These are phyloP conservation scores for Cladobotryum protrusum DNA, from an alignment of 2,329 filamentous ascomycete genomes.

Conservation along the genomic window DNA sequence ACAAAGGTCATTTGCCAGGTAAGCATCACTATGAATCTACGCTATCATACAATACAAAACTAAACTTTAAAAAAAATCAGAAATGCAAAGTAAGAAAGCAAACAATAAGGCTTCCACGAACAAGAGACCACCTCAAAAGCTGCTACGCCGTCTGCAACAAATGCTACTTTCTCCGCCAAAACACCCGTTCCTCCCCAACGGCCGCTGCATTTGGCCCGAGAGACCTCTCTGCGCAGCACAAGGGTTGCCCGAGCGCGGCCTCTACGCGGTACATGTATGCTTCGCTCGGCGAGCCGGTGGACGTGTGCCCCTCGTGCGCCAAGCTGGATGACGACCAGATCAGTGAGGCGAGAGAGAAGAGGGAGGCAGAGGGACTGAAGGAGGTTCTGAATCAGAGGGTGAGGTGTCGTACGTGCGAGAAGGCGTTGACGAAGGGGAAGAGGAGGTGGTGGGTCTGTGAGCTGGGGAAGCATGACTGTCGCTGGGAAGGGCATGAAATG, in stretches of 20 bases:
- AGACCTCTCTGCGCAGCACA: slow-evolving; percentile 13
- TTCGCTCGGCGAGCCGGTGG: no score
- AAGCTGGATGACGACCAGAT: not conserved
- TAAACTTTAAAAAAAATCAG: no score
- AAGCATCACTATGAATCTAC: no score
- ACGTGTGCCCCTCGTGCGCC: slow-evolving; percentile 11
- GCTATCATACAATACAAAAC: no score
- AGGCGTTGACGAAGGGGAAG: slow-evolving; percentile 1
- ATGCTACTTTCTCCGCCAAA: slow-evolving; percentile 11
- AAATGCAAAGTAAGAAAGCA: not conserved
- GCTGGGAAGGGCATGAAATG: slow-evolving; percentile 13
- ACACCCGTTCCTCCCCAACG: slow-evolving; percentile 1
- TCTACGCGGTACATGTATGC: no score
- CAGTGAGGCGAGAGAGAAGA: slow-evolving; percentile 5
- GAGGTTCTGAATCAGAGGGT: slow-evolving; percentile 5
- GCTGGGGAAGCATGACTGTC: slow-evolving; percentile 11
- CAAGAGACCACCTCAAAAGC: slow-evolving; percentile 8
- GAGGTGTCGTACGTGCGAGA: slow-evolving; percentile 12
- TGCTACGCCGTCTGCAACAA: slow-evolving; percentile 16
- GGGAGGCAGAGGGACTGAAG: slow-evolving; percentile 6
- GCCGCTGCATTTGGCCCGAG: slow-evolving; percentile 3
- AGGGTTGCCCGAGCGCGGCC: not conserved
- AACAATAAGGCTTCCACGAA: slow-evolving; percentile 5
- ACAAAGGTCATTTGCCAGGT: slow-evolving; percentile 12
- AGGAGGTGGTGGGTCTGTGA: slow-evolving; percentile 16